phyloP scores from a whole-genome alignment of 2,329 filamentous ascomycete species.

The Diplocarpon mali region DNA sequence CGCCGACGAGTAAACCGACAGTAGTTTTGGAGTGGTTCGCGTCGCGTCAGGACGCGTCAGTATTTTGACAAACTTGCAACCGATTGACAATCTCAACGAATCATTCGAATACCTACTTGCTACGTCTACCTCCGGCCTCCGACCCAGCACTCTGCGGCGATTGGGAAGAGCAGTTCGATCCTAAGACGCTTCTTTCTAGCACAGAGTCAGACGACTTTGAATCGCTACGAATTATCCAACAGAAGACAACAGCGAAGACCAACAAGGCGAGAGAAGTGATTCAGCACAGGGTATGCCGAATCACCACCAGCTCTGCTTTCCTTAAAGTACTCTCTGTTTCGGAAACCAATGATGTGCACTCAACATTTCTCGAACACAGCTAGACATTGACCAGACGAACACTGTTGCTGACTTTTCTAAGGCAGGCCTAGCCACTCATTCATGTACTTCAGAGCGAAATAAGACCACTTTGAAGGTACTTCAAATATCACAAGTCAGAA shows the following conservation, averaged over 20 bases:
- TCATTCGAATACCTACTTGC: conserved; percentile 13
- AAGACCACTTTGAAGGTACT: conserved; percentile 28
- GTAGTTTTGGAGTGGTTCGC: not conserved
- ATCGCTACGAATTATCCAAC: conserved; percentile 31
- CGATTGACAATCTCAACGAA: conserved; percentile 13
- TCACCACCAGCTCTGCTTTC: too few species aligned
- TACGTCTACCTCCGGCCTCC: conserved; percentile 17
- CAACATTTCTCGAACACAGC: not conserved
- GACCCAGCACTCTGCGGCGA: conserved; percentile 19
- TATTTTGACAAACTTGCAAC: not conserved
- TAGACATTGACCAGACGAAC: not conserved
- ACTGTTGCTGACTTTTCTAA: not conserved
- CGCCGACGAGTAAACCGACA: too few species aligned
- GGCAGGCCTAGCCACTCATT: conserved; percentile 33
- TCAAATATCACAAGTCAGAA: not conserved
- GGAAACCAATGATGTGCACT: too few species aligned
- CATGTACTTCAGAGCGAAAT: conserved; percentile 40
- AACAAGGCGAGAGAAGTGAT: conserved; percentile 36
- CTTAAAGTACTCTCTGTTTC: too few species aligned
- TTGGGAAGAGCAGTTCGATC: conserved; percentile 14
- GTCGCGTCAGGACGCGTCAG: conserved; percentile 5
- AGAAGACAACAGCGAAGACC: conserved; percentile 33
- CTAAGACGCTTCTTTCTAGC: conserved; percentile 10
- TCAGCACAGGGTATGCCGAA: conserved; percentile 28
- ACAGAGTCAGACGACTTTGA: conserved; percentile 37